Evolutionary conservation across 192 early-diverging fungal genomes (phyloP), one percentile per base, ranked within the genome.

Genomic region (Coemansia sp.): DNA sequence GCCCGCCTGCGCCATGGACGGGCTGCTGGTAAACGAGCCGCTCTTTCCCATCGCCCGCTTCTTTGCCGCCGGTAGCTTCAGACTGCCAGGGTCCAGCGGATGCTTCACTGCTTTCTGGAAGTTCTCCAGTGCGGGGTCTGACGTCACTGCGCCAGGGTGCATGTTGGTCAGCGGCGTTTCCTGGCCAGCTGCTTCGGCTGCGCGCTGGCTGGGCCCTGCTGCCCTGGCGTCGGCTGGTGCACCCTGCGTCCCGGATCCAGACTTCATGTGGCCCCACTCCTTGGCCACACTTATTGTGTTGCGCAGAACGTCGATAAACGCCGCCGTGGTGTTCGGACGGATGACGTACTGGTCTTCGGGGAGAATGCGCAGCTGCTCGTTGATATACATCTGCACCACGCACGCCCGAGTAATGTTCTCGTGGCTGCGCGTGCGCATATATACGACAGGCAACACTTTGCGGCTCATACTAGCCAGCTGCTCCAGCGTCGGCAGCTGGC

Each of bases 101-200:
- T 81, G 78, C 60, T 81, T 81, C 25, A 75, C 78, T 1, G 78
- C 78, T 51, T 68, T 67, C 38, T 74, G 70, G 40, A 81, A 81
- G 51, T 66, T 61, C 40, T 75, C 78, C 17, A 75, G 60, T 23
- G 73, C 61, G 2, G 78, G 78, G 14, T 75, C 78, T 11, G 63
- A 64, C 2, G 78, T 81, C 17, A 73, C 49, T 10, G 76, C 67
- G 28, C 62, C 62, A 5, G 76, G 76, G 47, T 79, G 76, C 67
- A 79, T 68, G 36, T 79, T 79, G 1, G 71, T 73, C 31, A 73
- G 46, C 17, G 68, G 76, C n/a, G 76, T 67, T 52, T 58, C 60
- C 55, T 60, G 66, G 5, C 42, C 38, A 0, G 24, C 49, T 14
- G 61, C 46, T 3, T 17, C 47, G 6, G 14, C 38, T 50, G 21